Base-by-base conservation (phyloP, 805 yeast species). In the Kuraishia floccosa region DNA sequence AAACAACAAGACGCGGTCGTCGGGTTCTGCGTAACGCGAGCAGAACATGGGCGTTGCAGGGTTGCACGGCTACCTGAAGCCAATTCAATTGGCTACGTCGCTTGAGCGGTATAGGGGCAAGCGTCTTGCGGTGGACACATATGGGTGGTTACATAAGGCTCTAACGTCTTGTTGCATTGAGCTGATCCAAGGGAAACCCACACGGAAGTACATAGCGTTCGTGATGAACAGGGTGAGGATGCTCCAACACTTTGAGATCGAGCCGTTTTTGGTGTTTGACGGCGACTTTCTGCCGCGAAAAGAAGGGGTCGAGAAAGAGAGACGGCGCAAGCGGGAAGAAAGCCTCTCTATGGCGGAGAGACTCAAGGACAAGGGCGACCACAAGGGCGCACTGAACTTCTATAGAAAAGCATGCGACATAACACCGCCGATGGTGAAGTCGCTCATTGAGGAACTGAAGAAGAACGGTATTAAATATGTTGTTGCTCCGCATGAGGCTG, bases 401-500 rank as follows among this genome's bases (percentile, higher is more conserved):
- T 84, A 74, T 46, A 76, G 72, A 52, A 80, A 80, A 51, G 77
- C 91, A 24, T 81, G 94, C 4, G 87, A 80, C 42, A 80, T 91
- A 9, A 81, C 95, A 2, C 85, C 95, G 1, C 73, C 74, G 39
- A 86, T 91, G 91, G 96, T 96, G 4, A 82, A 82, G 43, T 67
- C 84, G 9, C 63, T 89, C 9, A 85, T 87, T 47, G 80, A 77
- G 25, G 78, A 69, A 43, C 63, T 93, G 38, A 75, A 74, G 40
- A 40, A 50, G 10, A 60, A 66, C 28, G 52, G 55, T 1, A 72
- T 91, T 30, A 68, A 64, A 36, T 89, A 71, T 44, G 70, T 91
- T 6, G 98, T 91, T 6, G 97, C 99, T 0, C 99, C 99, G 0
- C 91, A 85, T 49, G 99, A 91, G 56, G 98, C 98, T 1, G 99